These are phyloP conservation scores for Nakazawaea holstii DNA, from an alignment of 805 yeast genomes.

Conservation along the genomic window DNA sequence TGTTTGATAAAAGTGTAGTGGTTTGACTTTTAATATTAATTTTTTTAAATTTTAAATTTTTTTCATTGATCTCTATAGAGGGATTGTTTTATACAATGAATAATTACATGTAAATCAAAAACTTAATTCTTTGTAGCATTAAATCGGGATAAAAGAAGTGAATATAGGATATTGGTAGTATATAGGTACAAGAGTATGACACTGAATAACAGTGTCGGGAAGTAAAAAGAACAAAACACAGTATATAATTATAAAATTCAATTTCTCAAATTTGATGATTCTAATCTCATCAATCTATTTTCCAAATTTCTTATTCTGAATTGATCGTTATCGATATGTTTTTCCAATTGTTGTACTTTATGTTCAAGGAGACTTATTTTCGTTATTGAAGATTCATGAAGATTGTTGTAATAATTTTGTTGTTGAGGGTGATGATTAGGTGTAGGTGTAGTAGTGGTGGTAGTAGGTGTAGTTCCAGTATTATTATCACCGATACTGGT, in stretches of 20 bases:
- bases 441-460: background rate
- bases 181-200: too few relatives aligned
- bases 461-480: background rate
- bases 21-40: too few relatives aligned
- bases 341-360: constrained; percentile 2
- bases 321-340: constrained; percentile 4
- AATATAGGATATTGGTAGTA: too few relatives aligned
- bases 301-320: constrained; percentile 4
- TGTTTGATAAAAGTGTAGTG: too few relatives aligned
- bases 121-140: background rate
- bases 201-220: too few relatives aligned
- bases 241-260: too few relatives aligned
- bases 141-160: too few relatives aligned
- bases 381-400: background rate
- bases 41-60: background rate
- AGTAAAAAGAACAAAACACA: too few relatives aligned
- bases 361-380: background rate
- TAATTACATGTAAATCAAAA: too few relatives aligned
- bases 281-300: constrained; percentile 1
- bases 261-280: background rate
- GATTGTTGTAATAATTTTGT: background rate
- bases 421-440: background rate
- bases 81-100: too few relatives aligned
- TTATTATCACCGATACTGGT: background rate
- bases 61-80: background rate